Conservation (phyloP, 768 basidiomycete species). For the Erythrobasidium yunnanense region DNA sequence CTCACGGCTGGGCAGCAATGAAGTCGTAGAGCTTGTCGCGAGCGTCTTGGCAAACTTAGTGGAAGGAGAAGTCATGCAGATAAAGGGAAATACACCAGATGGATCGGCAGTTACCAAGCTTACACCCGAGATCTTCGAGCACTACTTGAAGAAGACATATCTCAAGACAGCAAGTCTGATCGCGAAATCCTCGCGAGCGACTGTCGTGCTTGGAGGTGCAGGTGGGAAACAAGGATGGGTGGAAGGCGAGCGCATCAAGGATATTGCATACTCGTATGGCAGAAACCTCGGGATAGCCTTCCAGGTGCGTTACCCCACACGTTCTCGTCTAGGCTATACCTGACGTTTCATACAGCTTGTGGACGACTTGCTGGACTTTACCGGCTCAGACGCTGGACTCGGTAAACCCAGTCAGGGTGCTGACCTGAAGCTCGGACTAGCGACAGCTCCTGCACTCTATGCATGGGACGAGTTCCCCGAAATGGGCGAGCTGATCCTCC, state of each 20-base stretch:
- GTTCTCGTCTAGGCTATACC: background rate
- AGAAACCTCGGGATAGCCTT: constrained; percentile 88
- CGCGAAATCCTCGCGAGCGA: constrained; percentile 73
- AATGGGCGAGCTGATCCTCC: constrained; percentile 62
- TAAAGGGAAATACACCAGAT: constrained; percentile 45
- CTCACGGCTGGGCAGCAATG: constrained; percentile 68
- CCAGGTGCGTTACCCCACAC: constrained; percentile 52
- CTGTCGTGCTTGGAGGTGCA: constrained; percentile 76
- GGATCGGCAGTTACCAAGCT: constrained; percentile 28
- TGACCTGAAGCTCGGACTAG: constrained; percentile 68
- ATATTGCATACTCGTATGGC: constrained; percentile 81
- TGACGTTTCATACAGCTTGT: constrained; percentile 54
- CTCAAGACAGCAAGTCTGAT: constrained; percentile 82
- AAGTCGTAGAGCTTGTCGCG: constrained; percentile 86
- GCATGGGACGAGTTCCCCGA: constrained; percentile 74
- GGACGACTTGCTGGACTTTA: constrained; percentile 90
- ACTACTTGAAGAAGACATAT: constrained; percentile 85
- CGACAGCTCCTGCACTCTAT: constrained; percentile 74
- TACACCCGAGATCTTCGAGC: constrained; percentile 44
- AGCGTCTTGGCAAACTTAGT: constrained; percentile 87
- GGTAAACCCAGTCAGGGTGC: constrained; percentile 80
- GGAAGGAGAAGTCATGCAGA: constrained; percentile 86
- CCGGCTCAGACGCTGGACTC: constrained; percentile 59
- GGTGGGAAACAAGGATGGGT: constrained; percentile 41
- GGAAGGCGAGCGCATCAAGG: constrained; percentile 72